These are phyloP conservation scores for Fusarium cyanostomum DNA, from an alignment of 2,329 filamentous ascomycete species.

Conservation along the genomic window DNA sequence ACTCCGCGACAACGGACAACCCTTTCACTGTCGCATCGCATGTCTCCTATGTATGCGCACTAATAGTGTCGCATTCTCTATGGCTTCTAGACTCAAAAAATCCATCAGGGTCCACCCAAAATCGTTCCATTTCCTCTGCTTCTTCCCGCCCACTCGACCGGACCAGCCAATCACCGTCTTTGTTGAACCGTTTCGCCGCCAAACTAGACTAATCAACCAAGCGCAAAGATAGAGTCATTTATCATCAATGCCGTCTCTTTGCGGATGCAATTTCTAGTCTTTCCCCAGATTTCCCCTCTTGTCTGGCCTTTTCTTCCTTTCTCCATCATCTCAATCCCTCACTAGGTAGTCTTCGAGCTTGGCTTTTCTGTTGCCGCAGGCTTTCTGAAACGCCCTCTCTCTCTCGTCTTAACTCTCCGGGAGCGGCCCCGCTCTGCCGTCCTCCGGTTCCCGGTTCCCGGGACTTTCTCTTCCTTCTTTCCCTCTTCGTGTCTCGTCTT, in stretches of 20 bases:
- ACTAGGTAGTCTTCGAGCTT: constrained; percentile 2
- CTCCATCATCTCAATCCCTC: constrained; percentile 19
- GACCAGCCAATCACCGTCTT: constrained; percentile 38
- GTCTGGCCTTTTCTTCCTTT: not conserved
- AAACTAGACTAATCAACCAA: constrained; percentile 31
- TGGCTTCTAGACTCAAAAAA: constrained; percentile 12
- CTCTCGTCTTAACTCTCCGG: constrained; percentile 17
- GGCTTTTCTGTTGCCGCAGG: constrained; percentile 15
- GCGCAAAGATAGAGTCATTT: constrained; percentile 35
- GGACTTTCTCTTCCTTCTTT: constrained; percentile 17
- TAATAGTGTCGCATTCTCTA: constrained; percentile 5
- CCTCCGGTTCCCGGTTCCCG: constrained; percentile 28
- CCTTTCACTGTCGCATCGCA: not conserved
- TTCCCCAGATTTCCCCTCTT: constrained; percentile 8
- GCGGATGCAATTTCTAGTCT: constrained; percentile 6
- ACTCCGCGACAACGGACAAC: constrained; percentile 11
- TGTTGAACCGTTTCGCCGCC: constrained; percentile 37
- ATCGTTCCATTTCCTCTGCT: constrained; percentile 28
- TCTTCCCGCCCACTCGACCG: constrained; percentile 38
- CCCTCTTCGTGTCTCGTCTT: constrained; percentile 4
- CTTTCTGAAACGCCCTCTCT: not conserved
- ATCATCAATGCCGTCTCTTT: constrained; percentile 2
- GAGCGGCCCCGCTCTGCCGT: constrained; percentile 38
- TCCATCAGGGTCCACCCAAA: constrained; percentile 23
- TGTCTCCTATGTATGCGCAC: constrained; percentile 17